These are phyloP conservation scores for Hypoxylon sp. DNA, from an alignment of 2,329 filamentous ascomycete species.

Conservation along the genomic window DNA sequence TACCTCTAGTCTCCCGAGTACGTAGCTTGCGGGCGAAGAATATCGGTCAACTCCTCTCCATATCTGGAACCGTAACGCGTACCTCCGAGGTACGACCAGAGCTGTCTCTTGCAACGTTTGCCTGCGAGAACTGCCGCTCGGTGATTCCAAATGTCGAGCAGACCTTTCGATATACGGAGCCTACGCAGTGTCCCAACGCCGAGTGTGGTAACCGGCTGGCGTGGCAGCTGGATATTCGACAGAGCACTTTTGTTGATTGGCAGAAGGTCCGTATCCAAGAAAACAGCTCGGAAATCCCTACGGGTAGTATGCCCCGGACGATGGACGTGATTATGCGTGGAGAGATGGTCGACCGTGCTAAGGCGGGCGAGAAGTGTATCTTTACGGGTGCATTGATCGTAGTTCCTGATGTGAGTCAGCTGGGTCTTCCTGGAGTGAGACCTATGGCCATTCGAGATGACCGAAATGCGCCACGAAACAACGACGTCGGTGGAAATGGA, in stretches of 20 bases:
- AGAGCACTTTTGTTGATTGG: constrained; percentile 99
- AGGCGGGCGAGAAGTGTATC: constrained; percentile 97
- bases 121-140: constrained; percentile 86
- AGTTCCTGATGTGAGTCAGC: constrained; percentile 94
- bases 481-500: constrained; percentile 83
- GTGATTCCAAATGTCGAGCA: constrained; percentile 93
- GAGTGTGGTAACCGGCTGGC: constrained; percentile 87
- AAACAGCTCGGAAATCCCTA: constrained; percentile 97
- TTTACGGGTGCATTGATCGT: constrained; percentile 97
- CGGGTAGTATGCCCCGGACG: constrained; percentile 96
- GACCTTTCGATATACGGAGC: constrained; percentile 96
- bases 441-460: constrained; percentile 88
- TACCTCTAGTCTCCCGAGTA: constrained; percentile 85
- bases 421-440: constrained; percentile 85
- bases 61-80: constrained; percentile 94
- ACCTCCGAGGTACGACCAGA: constrained; percentile 97
- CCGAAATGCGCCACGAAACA: constrained; percentile 73
- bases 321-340: constrained; percentile 97
- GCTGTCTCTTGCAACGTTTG: constrained; percentile 89
- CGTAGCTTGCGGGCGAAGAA: constrained; percentile 87
- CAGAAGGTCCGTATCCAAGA: constrained; percentile 98
- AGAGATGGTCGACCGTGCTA: constrained; percentile 96
- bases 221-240: constrained; percentile 97
- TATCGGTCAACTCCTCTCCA: constrained; percentile 91
- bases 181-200: constrained; percentile 90